These are phyloP conservation scores for Calophaca sinica DNA, from an alignment of 306 rosid species.

Conservation along the genomic window DNA sequence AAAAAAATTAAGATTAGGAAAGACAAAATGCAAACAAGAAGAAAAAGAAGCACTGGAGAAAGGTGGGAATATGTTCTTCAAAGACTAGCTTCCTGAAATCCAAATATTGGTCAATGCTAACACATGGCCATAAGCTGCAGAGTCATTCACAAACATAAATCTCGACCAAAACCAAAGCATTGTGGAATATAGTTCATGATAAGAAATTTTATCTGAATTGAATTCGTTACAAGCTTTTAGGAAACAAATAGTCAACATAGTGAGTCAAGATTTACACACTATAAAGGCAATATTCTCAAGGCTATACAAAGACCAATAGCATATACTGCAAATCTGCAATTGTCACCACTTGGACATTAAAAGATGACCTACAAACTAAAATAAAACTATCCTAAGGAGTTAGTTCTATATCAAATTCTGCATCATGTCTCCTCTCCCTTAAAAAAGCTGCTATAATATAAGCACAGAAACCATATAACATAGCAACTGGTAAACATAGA, in stretches of 20 bases:
- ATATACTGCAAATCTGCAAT: neutral
- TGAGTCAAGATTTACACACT: neutral
- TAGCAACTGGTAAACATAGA: too few species aligned
- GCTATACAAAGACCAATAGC: too few species aligned
- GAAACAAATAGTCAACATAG: constrained; percentile 4
- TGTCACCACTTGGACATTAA: neutral
- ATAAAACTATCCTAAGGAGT: too few species aligned
- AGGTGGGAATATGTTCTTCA: neutral
- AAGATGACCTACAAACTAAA: neutral
- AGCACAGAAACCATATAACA: too few species aligned
- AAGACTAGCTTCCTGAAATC: neutral
- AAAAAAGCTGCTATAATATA: too few species aligned
- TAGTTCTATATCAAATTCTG: too few species aligned
- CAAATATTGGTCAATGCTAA: neutral
- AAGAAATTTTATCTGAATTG: neutral
- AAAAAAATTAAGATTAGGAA: too few species aligned
- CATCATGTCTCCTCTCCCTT: too few species aligned
- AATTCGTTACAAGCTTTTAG: neutral
- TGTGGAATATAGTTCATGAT: neutral
- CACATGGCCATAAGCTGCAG: neutral
- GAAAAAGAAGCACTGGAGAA: neutral
- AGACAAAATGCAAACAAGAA: too few species aligned
- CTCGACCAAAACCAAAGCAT: neutral
- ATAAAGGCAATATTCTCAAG: neutral
- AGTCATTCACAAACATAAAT: neutral